A percentile compares a stretch with the other conserved stretches of the same genome.
Evolutionary conservation across 495 filamentous ascomycete genomes (phyloP).

Genomic region (Aspergillus cristatus): DNA sequence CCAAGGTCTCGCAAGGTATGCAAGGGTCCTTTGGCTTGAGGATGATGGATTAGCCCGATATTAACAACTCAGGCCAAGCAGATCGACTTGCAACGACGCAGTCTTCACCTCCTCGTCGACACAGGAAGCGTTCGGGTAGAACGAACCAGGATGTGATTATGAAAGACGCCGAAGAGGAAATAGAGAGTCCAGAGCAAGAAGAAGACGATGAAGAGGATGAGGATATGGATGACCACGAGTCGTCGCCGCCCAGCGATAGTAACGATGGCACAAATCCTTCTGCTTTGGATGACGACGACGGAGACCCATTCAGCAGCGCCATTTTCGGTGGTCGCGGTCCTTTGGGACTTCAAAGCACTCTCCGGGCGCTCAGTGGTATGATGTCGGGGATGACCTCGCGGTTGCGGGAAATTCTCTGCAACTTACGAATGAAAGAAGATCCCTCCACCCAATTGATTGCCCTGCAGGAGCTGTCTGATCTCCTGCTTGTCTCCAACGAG

Average conservation of each 20-base stretch:
- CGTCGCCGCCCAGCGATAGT: slow-evolving; percentile 48
- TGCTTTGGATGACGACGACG: slow-evolving; percentile 59
- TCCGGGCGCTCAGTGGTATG: slow-evolving; percentile 83
- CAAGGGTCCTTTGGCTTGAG: no score
- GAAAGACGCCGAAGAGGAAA: slow-evolving; percentile 41
- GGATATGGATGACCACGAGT: slow-evolving; percentile 1
- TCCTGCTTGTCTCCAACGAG: slow-evolving; percentile 88
- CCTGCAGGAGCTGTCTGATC: slow-evolving; percentile 85
- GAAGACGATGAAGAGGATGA: slow-evolving; percentile 25
- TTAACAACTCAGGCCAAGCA: no score
- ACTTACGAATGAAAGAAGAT: slow-evolving; percentile 80
- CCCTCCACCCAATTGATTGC: slow-evolving; percentile 85
- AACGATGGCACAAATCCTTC: slow-evolving; percentile 44
- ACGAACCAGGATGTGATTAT: slow-evolving; percentile 42
- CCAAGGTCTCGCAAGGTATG: slow-evolving; percentile 22
- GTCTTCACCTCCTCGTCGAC: slow-evolving; percentile 26
- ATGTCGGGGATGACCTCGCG: slow-evolving; percentile 74
- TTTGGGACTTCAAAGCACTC: slow-evolving; percentile 64
- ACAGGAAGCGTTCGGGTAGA: slow-evolving; percentile 49
- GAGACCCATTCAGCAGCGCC: slow-evolving; percentile 68
- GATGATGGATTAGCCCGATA: no score
- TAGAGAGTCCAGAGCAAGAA: slow-evolving; percentile 27
- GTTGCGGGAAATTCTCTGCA: slow-evolving; percentile 73
- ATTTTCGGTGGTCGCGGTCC: slow-evolving; percentile 61
- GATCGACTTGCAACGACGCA: slow-evolving; percentile 27